Percentiles rank a stretch among this genome's conserved stretches.
phyloP scores from a whole-genome alignment of 257 asterid genomes.

The Paraleonurus japonicus region DNA sequence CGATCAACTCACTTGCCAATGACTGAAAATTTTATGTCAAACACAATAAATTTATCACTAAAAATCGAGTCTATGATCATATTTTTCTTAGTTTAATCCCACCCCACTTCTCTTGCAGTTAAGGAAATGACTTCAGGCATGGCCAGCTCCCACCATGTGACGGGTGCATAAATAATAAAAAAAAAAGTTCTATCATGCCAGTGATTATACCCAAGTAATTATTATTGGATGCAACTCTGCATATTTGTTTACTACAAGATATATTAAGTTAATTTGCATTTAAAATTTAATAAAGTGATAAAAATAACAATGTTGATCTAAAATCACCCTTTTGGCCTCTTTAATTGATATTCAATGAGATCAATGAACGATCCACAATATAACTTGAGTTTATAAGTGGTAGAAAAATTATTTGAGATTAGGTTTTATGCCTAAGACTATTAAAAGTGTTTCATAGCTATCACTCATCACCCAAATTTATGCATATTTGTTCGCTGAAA shows the following conservation, averaged over 20 bases:
- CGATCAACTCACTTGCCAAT: not conserved
- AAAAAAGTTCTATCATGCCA: not conserved
- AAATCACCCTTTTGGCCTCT: not conserved
- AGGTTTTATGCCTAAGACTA: not conserved
- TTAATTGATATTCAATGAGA: not conserved
- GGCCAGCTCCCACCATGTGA: not conserved
- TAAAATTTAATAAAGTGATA: not conserved
- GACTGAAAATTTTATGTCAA: not conserved
- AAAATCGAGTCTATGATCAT: not conserved
- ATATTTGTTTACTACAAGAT: not conserved
- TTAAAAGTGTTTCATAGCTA: not conserved
- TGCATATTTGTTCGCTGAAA: not conserved
- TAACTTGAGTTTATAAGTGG: constrained; percentile 1
- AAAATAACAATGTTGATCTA: not conserved
- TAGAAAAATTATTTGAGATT: not conserved
- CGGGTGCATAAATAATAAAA: not conserved
- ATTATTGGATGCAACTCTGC: not conserved
- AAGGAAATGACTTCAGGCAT: not conserved
- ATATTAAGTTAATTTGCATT: not conserved
- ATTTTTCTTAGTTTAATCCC: not conserved
- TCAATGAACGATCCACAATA: not conserved
- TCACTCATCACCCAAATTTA: not conserved
- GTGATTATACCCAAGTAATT: not conserved
- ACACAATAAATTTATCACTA: not conserved
- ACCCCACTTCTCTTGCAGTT: not conserved